Conservation (phyloP, 306 rosid species). For the Gillenia trifoliata region DNA sequence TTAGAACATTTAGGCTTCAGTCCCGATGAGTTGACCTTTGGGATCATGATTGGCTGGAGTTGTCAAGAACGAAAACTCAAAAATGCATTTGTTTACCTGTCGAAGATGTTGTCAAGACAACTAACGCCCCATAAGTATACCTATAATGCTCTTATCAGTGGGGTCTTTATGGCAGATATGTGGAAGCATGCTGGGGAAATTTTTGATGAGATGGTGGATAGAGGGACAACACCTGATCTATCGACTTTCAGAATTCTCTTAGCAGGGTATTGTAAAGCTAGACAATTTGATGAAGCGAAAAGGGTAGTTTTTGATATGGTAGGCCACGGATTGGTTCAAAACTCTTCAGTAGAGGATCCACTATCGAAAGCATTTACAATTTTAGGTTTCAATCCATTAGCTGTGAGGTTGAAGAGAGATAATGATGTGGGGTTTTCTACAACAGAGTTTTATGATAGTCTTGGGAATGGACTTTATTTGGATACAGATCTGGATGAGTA, state of each 20-base stretch:
- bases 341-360: slow-evolving; percentile 44
- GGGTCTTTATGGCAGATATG: slow-evolving; percentile 58
- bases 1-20: slow-evolving; percentile 50
- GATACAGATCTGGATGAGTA: slow-evolving; percentile 69
- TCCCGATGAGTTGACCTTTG: slow-evolving; percentile 73
- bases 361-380: slow-evolving; percentile 59
- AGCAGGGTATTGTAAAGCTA: slow-evolving; percentile 79
- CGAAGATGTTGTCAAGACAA: slow-evolving; percentile 44
- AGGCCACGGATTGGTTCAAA: slow-evolving; percentile 41
- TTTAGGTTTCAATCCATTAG: slow-evolving; percentile 64
- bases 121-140: slow-evolving; percentile 44
- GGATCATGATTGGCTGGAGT: slow-evolving; percentile 84
- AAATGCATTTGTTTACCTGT: slow-evolving; percentile 50
- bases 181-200: slow-evolving; percentile 46
- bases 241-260: slow-evolving; percentile 66
- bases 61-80: slow-evolving; percentile 54
- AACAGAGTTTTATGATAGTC: slow-evolving; percentile 69
- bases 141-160: slow-evolving; percentile 73
- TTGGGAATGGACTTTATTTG: slow-evolving; percentile 92
- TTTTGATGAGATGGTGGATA: slow-evolving; percentile 78
- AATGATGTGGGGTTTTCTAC: slow-evolving; percentile 47
- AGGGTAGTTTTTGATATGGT: slow-evolving; percentile 55
- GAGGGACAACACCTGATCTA: slow-evolving; percentile 51
- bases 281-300: slow-evolving; percentile 62
- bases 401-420: slow-evolving; percentile 75